Evolutionary conservation across 768 basidiomycete species (phyloP), one percentile per base, ranked within the genome.

Genomic region (Mycena rosella): DNA sequence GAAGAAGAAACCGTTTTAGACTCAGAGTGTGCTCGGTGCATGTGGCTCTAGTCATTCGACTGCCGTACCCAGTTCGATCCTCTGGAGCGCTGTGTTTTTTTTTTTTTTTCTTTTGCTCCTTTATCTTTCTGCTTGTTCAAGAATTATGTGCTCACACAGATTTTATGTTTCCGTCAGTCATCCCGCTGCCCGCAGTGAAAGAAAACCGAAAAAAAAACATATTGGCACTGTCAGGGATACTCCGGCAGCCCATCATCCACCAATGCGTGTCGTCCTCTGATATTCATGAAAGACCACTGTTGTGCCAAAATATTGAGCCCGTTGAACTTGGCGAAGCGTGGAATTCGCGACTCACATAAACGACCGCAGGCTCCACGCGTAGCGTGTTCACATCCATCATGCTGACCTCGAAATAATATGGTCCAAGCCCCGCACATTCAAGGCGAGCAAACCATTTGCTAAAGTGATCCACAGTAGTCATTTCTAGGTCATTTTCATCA

Each of bases 401-500:
- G 48, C 63, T 70, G 30, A 66, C 48, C 40, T 70, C 68, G 44
- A 66, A 65, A 24, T 66, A 70, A 47, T 54, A 70, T 60, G 52
- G 68, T 59, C 27, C 44, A 63, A 27, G 54, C 8, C 60, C n/a
- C 63, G 36, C 60, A 29, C 26, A 72, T 73, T 47, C 73, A 63
- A 58, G 68, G 45, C 7, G 48, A 67, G 15, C 27, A 22, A 65
- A 65, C 64, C 64, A 65, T 7, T 38, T 44, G 30, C 24, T 11
- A 55, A 70, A 73, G 34, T 73, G 61, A 36, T 53, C 67, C 29
- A 68, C 67, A n/a, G 67, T 68, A 4, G 32, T 64, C 67, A 68
- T 63, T n/a, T 68, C 67, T 68, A 24, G 10, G n/a, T n/a, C 4
- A 22, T 9, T 44, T 20, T 14, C 9, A 40, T 38, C 34, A 18